Evolutionary conservation across 495 filamentous ascomycete species (phyloP), one percentile per base, ranked within the genome.

Genomic region (Hyaloscypha hepaticicola): DNA sequence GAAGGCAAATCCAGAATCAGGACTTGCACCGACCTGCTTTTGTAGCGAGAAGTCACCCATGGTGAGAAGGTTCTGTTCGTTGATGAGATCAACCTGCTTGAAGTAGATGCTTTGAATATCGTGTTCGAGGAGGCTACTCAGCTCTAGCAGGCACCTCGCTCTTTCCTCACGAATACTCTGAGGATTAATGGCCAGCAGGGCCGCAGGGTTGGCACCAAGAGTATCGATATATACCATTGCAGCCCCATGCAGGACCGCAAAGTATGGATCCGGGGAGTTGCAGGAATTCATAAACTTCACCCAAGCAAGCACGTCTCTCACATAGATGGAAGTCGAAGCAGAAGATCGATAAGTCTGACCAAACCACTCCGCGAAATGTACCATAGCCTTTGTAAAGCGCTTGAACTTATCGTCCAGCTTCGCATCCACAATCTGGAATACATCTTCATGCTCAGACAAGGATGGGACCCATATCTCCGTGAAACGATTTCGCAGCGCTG

Each of bases 401-500:
- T 78, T 74, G 49, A 82, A 75, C 45, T 66, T 70, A 1, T 73
- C 69, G 12, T 74, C 70, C 6, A 98, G 78, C 73, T 95, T 97
- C 33, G 86, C 86, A 31, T 82, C 77, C 9, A 97, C 87, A 59
- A 99, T 97, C 51, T 95, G 89, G 33, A 93, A 76, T 27, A 97
- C 87, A 72, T 99, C 96, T 28, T 93, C 87, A 38, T 82, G 81
- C 49, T 95, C 91, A 0, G 90, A 90, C 51, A 90, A 77, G 3
- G 92, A 80, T 3, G 95, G 92, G 0, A 97, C 96, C 96, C 96
- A 99, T 24, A 99, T 96, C 73, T 99, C 96, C 0, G 96, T 99
- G 77, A 99, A 97, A 48, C 96, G 89, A 73, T 99, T 98, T 26
- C 96, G 85, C 59, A 99, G 80, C 26, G 96, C 96, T 5, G 94